phyloP scores from a whole-genome alignment of 768 basidiomycete genomes.

The Psilocybe cubensis region DNA sequence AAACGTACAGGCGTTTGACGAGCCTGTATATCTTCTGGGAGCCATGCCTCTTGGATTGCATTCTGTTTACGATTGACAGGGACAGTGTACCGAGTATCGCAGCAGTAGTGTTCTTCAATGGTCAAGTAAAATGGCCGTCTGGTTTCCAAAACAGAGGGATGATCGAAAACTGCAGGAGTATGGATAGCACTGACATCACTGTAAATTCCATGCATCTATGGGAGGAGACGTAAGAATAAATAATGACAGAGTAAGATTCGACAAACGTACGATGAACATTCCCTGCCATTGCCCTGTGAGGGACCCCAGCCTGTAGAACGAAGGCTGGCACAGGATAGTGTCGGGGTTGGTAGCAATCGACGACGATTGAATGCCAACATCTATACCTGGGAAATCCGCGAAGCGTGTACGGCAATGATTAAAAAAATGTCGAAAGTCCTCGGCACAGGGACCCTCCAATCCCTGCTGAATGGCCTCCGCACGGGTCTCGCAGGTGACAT shows the following conservation, averaged over 20 bases:
- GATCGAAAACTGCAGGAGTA: slow-evolving; percentile 23
- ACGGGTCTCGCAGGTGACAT: slow-evolving; percentile 37
- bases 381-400: slow-evolving; percentile 31
- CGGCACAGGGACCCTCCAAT: slow-evolving; percentile 42
- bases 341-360: slow-evolving; percentile 15
- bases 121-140: slow-evolving; percentile 49
- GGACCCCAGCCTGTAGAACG: slow-evolving; percentile 44
- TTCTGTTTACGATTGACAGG: slow-evolving; percentile 36
- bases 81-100: slow-evolving; percentile 32
- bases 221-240: neutral
- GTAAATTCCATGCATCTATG: slow-evolving; percentile 38
- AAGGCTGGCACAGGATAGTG: slow-evolving; percentile 21
- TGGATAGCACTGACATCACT: slow-evolving; percentile 40
- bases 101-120: slow-evolving; percentile 52
- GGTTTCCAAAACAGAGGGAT: too few relatives aligned
- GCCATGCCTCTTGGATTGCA: slow-evolving; percentile 48
- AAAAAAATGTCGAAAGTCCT: slow-evolving; percentile 49
- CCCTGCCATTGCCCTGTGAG: slow-evolving; percentile 55
- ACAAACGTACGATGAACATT: slow-evolving; percentile 44
- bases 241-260: neutral
- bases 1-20: slow-evolving; percentile 39
- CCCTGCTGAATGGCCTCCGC: slow-evolving; percentile 32
- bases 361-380: slow-evolving; percentile 22
- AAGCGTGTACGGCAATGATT: slow-evolving; percentile 45
- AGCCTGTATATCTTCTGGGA: slow-evolving; percentile 43